These are phyloP conservation scores for Baudoinia panamericana DNA, from an alignment of 495 filamentous ascomycete species.

Conservation along the genomic window DNA sequence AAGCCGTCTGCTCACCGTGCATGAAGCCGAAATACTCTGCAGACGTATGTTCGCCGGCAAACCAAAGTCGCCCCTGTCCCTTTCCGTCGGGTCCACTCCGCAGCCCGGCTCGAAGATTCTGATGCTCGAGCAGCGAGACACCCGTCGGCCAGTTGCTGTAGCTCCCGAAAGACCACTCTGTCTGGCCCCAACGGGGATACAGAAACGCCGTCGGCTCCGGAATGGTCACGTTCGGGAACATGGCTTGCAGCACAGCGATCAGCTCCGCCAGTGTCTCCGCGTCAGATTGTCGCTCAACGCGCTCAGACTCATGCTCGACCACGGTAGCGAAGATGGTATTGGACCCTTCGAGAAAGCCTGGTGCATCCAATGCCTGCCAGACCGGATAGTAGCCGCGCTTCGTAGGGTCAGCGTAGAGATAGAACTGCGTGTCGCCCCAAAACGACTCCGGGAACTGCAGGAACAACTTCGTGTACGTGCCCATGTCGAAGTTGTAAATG, in stretches of 20 bases:
- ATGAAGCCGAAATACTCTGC: constrained; percentile 59
- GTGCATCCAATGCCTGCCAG: constrained; percentile 50
- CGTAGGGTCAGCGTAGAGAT: constrained; percentile 53
- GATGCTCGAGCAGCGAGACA: constrained; percentile 52
- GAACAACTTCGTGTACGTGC: constrained; percentile 70
- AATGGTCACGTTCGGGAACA: constrained; percentile 49
- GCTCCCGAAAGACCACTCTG: constrained; percentile 54
- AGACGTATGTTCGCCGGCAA: constrained; percentile 61
- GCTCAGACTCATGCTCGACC: constrained; percentile 45
- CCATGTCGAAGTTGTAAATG: constrained; percentile 57
- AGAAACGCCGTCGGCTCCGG: constrained; percentile 56
- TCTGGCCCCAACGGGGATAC: constrained; percentile 56
- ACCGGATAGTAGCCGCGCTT: constrained; percentile 57
- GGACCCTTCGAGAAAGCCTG: constrained; percentile 48
- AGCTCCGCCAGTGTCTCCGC: constrained; percentile 46
- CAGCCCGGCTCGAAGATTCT: constrained; percentile 59
- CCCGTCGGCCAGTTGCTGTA: constrained; percentile 65
- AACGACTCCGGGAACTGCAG: constrained; percentile 59
- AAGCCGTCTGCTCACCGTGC: too few relatives aligned
- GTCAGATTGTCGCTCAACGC: constrained; percentile 50
- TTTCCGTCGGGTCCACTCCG: too few relatives aligned
- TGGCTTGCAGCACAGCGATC: constrained; percentile 47
- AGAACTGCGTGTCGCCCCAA: constrained; percentile 59
- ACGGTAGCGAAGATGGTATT: constrained; percentile 64
- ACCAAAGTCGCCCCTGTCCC: constrained; percentile 42